These are phyloP conservation scores for Globisporangium cederbergense DNA, from an alignment of 352 stramenopile species.

Conservation along the genomic window DNA sequence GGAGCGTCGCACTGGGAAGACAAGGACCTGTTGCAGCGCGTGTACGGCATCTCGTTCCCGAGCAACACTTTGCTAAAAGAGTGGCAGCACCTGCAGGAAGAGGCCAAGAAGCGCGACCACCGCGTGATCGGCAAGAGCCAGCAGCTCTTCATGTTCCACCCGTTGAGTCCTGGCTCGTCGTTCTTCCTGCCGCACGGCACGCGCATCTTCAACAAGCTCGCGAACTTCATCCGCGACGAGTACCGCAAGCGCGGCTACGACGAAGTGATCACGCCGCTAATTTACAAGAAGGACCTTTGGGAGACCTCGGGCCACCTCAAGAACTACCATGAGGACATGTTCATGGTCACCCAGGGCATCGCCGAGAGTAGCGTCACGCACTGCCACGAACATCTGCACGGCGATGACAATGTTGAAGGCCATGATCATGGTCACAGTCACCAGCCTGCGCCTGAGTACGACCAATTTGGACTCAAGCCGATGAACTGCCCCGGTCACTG, in stretches of 20 bases:
- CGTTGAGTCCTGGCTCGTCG: conserved; percentile 93
- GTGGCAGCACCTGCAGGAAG: conserved; percentile 89
- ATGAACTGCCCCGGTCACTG: conserved; percentile 99
- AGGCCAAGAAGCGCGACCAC: conserved; percentile 96
- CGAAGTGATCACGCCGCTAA: conserved; percentile 96
- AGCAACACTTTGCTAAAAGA: conserved; percentile 84
- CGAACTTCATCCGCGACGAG: conserved; percentile 75
- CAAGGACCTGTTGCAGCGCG: conserved; percentile 92
- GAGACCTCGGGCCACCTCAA: conserved; percentile 96
- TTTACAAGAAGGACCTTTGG: conserved; percentile 98
- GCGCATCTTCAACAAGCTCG: conserved; percentile 97
- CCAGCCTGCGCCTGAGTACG: conserved; percentile 50
- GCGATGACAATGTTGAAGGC: conserved; percentile 19
- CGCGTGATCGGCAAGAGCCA: conserved; percentile 92
- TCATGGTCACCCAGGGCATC: conserved; percentile 80
- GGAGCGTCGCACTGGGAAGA: conserved; percentile 92
- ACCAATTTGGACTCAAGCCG: conserved; percentile 97
- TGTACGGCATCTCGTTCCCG: conserved; percentile 97
- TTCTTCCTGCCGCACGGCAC: conserved; percentile 99
- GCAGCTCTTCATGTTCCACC: conserved; percentile 96
- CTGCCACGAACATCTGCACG: conserved; percentile 27
- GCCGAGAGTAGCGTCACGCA: conserved; percentile 15
- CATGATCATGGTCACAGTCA: conserved; percentile 20
- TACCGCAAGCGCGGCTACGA: conserved; percentile 93
- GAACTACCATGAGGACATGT: conserved; percentile 98